Conservation (phyloP, 1,139 yeast genomes). For the Waltiozyma sp. region DNA sequence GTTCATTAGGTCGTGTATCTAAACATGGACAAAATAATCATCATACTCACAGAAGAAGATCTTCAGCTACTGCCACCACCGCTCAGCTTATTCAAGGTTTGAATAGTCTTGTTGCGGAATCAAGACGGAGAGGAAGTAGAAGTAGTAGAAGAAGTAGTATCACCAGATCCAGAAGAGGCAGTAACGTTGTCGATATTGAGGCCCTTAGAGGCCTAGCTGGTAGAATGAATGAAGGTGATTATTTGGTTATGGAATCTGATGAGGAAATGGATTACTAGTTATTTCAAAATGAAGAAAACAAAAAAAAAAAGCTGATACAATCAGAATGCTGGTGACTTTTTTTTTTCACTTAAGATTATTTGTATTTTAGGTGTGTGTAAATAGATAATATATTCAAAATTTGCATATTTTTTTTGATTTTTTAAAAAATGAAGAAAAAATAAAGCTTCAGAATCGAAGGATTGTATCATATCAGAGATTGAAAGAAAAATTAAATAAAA, state of each 20-base stretch:
- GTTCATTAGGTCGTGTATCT: neutral
- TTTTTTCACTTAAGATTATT: no score
- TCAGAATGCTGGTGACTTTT: no score
- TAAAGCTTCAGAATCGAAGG: no score
- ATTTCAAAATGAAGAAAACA: no score
- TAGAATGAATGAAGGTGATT: neutral
- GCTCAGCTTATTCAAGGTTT: neutral
- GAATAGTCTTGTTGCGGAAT: neutral
- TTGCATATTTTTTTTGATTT: no score
- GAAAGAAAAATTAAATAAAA: no score
- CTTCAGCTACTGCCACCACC: neutral
- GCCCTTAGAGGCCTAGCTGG: neutral
- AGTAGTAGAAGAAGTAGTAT: neutral
- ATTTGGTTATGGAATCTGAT: neutral
- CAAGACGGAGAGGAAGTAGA: neutral
- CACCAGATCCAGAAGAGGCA: neutral
- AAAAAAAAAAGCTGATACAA: no score
- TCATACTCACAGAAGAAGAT: neutral
- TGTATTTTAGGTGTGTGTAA: no score
- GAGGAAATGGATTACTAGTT: neutral
- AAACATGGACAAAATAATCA: no score
- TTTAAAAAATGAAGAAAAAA: no score
- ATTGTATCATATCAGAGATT: no score
- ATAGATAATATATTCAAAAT: no score
- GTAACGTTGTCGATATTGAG: neutral